Evolutionary conservation across 345 rosid species (phyloP), one percentile per base, ranked within the genome.

Genomic region (Chamaenerion angustifolium): DNA sequence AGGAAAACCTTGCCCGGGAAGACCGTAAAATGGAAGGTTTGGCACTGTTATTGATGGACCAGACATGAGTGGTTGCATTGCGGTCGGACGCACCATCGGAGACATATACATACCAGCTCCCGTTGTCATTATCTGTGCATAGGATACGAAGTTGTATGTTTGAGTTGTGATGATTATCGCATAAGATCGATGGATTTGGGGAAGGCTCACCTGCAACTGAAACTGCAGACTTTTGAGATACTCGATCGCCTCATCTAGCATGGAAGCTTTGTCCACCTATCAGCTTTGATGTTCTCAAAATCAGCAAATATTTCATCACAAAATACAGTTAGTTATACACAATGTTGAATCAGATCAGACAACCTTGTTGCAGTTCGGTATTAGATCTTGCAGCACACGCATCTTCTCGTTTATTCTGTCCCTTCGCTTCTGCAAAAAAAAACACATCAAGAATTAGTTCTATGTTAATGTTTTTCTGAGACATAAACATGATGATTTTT

Each of bases 241-340:
- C 54, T 85, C 95, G 15, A 89, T 89, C 25, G 95, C 97, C 77
- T 89, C 94, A 54, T 89, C 97, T 27, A 89, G 85, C 94, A 89
- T 81, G 2, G 97, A 85, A 71, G 97, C 95, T 69, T 85, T 89
- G 75, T 89, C 95, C 71, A 81, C 90, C 95, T 85, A 50, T 89
- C 94, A 69, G 79, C 90, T 94, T 85, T 50, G 35, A 14, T 61
- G 64, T 5, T 25, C 63, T 54, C 47, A 71, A 58, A 63, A 54
- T 8, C 41, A 21, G 40, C 43, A 42, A 48, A 23, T 2, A 5
- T 31, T 31, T 31, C 37, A 0, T 31, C 37, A 8, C 37, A 31
- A 31, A 7, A 31, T n/a, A n/a, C n/a, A n/a, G n/a, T n/a, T n/a
- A n/a, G n/a, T n/a, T n/a, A 1, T 31, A 21, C 25, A 21, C 6